Conservation (phyloP, 257 asterid species). For the Schizonepeta tenuifolia region DNA sequence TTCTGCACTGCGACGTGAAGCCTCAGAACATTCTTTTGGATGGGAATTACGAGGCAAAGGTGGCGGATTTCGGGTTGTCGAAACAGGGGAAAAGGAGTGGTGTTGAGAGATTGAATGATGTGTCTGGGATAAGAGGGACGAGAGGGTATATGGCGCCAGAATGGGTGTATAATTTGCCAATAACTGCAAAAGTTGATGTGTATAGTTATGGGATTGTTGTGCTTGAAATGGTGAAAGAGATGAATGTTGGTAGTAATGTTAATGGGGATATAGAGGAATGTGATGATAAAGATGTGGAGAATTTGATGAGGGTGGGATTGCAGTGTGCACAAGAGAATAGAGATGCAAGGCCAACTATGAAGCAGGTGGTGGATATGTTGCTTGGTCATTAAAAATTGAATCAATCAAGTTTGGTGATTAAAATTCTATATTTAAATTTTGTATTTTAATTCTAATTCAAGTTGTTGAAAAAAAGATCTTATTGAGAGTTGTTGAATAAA, state of each 20-base stretch:
- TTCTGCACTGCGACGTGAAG: conserved; percentile 17
- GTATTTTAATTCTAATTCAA: too few species aligned
- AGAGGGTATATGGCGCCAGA: conserved; percentile 22
- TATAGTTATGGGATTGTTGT: conserved; percentile 14
- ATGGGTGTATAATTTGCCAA: not conserved
- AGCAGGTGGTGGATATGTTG: not conserved
- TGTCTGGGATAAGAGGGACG: conserved; percentile 15
- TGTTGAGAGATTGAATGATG: not conserved
- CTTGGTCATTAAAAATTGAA: not conserved
- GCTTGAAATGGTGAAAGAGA: conserved; percentile 14
- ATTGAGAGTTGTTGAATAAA: too few species aligned
- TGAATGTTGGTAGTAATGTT: not conserved
- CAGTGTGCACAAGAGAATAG: not conserved
- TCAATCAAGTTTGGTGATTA: too few species aligned
- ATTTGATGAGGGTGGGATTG: not conserved
- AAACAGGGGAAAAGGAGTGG: not conserved
- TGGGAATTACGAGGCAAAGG: not conserved
- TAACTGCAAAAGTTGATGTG: conserved; percentile 17
- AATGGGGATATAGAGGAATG: not conserved
- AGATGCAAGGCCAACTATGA: conserved; percentile 9
- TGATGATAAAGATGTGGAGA: not conserved
- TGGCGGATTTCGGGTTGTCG: conserved; percentile 16
- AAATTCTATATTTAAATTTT: too few species aligned
- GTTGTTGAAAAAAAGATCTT: too few species aligned
- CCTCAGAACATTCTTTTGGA: conserved; percentile 1